These are phyloP conservation scores for Trichophyton equinum DNA, from an alignment of 2,329 filamentous ascomycete species.

Conservation along the genomic window DNA sequence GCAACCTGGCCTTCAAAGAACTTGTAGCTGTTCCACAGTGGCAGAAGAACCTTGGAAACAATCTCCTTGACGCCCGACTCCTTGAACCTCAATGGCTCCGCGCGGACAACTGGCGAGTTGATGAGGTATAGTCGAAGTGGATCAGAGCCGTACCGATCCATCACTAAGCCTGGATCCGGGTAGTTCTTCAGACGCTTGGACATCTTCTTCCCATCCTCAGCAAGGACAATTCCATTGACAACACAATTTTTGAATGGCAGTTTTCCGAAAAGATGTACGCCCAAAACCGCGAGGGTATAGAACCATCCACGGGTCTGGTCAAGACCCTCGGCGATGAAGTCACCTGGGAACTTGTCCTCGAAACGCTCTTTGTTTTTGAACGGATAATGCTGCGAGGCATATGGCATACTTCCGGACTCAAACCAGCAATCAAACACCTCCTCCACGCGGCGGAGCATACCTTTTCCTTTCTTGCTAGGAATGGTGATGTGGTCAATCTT, in stretches of 20 bases:
- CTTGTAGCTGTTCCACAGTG: constrained; percentile 92
- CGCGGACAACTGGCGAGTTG: constrained; percentile 88
- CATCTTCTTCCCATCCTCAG: constrained; percentile 97
- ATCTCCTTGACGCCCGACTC: constrained; percentile 89
- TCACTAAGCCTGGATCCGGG: constrained; percentile 71
- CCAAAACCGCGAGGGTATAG: constrained; percentile 80
- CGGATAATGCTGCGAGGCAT: constrained; percentile 79
- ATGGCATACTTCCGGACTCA: constrained; percentile 92
- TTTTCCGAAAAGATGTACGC: constrained; percentile 72
- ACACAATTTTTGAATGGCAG: constrained; percentile 90
- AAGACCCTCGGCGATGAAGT: constrained; percentile 87
- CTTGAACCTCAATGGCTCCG: constrained; percentile 82
- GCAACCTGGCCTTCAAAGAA: constrained; percentile 86
- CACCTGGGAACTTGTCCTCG: constrained; percentile 68
- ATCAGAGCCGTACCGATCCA: constrained; percentile 81
- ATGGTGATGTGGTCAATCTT: constrained; percentile 92
- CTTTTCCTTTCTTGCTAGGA: constrained; percentile 77
- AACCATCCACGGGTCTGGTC: constrained; percentile 97
- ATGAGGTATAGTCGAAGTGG: constrained; percentile 90
- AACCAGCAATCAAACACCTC: constrained; percentile 98
- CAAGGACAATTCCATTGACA: constrained; percentile 89
- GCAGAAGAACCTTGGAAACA: constrained; percentile 77
- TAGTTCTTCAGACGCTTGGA: constrained; percentile 95
- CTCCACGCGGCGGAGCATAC: constrained; percentile 63
- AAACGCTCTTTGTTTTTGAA: constrained; percentile 80